Base-by-base conservation (phyloP, 768 basidiomycete genomes). In the Lactifluus echinatus region DNA sequence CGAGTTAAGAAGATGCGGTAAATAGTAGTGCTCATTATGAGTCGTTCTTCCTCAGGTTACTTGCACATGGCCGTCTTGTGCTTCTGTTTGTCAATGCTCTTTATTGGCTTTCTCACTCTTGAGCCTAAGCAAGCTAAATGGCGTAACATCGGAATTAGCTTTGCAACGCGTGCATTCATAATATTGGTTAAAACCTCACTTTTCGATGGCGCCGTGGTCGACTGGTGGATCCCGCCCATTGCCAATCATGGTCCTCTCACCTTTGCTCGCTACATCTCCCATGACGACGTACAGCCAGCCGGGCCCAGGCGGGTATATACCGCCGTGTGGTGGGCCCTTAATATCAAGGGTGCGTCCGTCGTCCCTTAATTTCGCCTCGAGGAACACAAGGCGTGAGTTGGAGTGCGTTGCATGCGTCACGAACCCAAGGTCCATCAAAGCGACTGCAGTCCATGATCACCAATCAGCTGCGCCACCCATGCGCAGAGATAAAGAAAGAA, bases 361-460 rank as follows among this genome's bases (percentile, higher is more conserved):
- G 50, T 74, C 71, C 8, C 76, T 73, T 0, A 74, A 66, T 23
- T 76, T 70, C 42, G 74, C 69, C 33, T 69, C 66, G 52, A 95
- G 74, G 63, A 84, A 85, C 21, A 91, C 87, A 31, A 85, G 69
- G n/a, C 89, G 84, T 21, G 81, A 80, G 68, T 89, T 89, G 19
- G 84, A 79, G 64, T 89, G 88, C 29, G 83, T 78, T 15, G 82
- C 80, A 65, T 90, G 89, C 3, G 89, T 90, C 45, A 89, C 79
- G 65, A 75, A 89, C n/a, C 87, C 89, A 15, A 89, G 73, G 68
- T 92, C 89, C 84, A 92, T 87, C 33, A 90, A 69, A 1, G 75
- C 79, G 23, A 89, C 89, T 89, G 34, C 23, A 48, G 5, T 11
- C 15, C 33, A 31, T 33, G 39, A 15, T 53, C 52, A 63, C 33